Conservation (phyloP, 2,329 filamentous ascomycete species). For the Diaporthe sp. region DNA sequence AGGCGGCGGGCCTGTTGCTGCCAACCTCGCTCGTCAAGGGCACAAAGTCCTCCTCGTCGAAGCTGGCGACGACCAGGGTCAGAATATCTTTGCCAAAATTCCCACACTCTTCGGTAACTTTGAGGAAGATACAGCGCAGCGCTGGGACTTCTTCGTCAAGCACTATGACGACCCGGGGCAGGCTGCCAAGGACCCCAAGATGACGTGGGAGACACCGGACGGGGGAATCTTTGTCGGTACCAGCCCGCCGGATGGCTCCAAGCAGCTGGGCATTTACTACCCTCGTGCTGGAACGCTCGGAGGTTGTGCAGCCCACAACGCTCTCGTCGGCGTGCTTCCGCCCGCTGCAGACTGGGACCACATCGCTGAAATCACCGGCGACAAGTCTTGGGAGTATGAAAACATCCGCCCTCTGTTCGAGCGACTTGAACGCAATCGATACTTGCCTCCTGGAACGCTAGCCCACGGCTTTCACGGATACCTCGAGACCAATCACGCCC, state of each 20-base stretch:
- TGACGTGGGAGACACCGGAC: conserved; percentile 54
- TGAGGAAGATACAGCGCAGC: conserved; percentile 57
- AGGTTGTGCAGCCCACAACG: conserved; percentile 56
- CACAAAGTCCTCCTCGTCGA: conserved; percentile 65
- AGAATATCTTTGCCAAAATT: conserved; percentile 53
- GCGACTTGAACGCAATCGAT: conserved; percentile 55
- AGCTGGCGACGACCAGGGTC: conserved; percentile 63
- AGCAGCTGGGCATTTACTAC: conserved; percentile 49
- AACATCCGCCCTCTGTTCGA: conserved; percentile 61
- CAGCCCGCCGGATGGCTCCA: conserved; percentile 38
- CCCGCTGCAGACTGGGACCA: conserved; percentile 60
- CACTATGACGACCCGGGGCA: conserved; percentile 62
- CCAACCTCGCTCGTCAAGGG: conserved; percentile 61
- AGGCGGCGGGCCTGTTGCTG: conserved; percentile 62
- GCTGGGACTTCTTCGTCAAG: conserved; percentile 68
- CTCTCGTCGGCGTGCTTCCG: conserved; percentile 60
- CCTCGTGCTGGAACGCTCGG: conserved; percentile 51
- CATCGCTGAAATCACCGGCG: conserved; percentile 59
- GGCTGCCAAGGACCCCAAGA: conserved; percentile 59
- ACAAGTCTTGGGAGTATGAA: conserved; percentile 57
- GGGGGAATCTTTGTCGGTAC: conserved; percentile 42
- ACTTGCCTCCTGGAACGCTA: conserved; percentile 41
- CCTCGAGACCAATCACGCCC: conserved; percentile 49
- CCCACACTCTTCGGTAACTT: conserved; percentile 58
- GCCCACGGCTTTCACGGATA: conserved; percentile 64